A percentile compares a stretch with the other conserved stretches of the same genome.
phyloP scores from a whole-genome alignment of 2,329 filamentous ascomycete species.

The Blastomyces percursus region DNA sequence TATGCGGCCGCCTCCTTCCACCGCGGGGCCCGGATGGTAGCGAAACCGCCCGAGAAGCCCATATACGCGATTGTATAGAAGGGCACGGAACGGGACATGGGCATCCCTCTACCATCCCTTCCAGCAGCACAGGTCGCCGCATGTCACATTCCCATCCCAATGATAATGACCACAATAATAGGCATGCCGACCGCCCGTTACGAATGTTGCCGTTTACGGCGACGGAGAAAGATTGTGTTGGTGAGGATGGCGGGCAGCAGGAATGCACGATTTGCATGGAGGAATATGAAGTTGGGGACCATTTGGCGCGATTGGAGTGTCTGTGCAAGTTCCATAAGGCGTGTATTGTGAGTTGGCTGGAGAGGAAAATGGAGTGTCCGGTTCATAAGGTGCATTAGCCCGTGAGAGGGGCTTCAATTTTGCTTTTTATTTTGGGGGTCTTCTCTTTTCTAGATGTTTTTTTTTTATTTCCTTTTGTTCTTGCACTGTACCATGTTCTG shows the following conservation, averaged over 20 bases:
- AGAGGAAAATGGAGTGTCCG: slow-evolving; percentile 48
- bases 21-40: slow-evolving; percentile 28
- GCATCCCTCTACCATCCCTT: neutral
- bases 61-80: slow-evolving; percentile 38
- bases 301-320: slow-evolving; percentile 50
- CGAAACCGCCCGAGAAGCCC: slow-evolving; percentile 34
- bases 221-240: slow-evolving; percentile 53
- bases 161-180: neutral
- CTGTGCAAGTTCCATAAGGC: slow-evolving; percentile 53
- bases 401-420: neutral
- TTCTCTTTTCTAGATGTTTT: neutral
- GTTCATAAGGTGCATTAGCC: slow-evolving; percentile 42
- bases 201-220: slow-evolving; percentile 42
- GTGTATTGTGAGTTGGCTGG: slow-evolving; percentile 53
- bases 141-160: neutral
- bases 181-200: slow-evolving; percentile 10
- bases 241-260: slow-evolving; percentile 40
- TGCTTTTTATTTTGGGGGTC: neutral
- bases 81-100: slow-evolving; percentile 18
- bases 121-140: slow-evolving; percentile 4
- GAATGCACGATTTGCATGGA: slow-evolving; percentile 57
- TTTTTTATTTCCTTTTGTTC: neutral
- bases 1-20: slow-evolving; percentile 34
- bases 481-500: neutral
- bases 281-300: slow-evolving; percentile 50